A percentile compares a stretch with the other conserved stretches of the same genome.
Evolutionary conservation across 1,284 basidiomycete genomes (phyloP).

Genomic region (Coniferiporia sulphurascens): DNA sequence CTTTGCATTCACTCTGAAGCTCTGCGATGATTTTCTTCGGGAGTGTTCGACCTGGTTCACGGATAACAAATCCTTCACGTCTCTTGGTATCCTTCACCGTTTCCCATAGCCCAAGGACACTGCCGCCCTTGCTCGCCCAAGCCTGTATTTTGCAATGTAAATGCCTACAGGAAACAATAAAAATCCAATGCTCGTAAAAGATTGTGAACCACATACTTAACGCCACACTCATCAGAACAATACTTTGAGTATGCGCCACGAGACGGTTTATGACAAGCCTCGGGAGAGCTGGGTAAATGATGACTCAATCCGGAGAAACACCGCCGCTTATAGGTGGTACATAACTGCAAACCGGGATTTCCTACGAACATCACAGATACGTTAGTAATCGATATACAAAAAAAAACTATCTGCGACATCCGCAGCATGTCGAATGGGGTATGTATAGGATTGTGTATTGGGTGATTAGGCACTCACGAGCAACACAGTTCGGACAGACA

Average conservation of each 20-base stretch:
- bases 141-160: constrained; percentile 57
- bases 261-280: constrained; percentile 72
- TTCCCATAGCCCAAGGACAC: constrained; percentile 61
- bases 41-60: constrained; percentile 15
- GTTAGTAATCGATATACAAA: constrained; percentile 15
- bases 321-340: constrained; percentile 75
- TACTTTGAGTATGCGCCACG: constrained; percentile 80
- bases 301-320: constrained; percentile 65
- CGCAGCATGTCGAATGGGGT: neutral
- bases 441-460: neutral
- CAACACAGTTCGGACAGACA: constrained; percentile 71
- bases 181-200: neutral
- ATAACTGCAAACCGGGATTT: constrained; percentile 50
- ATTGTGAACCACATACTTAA: constrained; percentile 35
- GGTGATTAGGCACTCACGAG: constrained; percentile 45
- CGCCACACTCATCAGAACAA: constrained; percentile 75
- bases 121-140: constrained; percentile 57
- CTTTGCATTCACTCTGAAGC: constrained; percentile 8
- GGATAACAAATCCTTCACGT: constrained; percentile 64
- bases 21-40: constrained; percentile 12
- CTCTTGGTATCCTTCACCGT: constrained; percentile 61
- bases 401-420: neutral
- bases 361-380: constrained; percentile 35
- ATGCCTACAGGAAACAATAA: constrained; percentile 21
- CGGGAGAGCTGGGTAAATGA: constrained; percentile 50